Conservation (phyloP, 441 rosid species). For the Bruguiera hainesii region DNA sequence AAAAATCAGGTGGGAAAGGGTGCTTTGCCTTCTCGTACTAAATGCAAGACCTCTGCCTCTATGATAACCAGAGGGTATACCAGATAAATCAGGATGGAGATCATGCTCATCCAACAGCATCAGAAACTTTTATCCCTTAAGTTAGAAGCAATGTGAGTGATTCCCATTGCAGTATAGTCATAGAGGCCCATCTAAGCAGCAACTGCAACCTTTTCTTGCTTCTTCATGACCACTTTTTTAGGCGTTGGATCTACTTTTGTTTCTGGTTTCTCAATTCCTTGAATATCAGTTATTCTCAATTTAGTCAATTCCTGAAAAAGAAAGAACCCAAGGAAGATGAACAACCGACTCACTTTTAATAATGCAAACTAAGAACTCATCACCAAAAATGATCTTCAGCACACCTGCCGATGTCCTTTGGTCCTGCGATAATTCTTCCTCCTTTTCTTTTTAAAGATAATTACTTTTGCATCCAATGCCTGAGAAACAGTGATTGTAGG, state of each 20-base stretch:
- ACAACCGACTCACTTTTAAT: neutral
- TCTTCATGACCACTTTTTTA: conserved; percentile 31
- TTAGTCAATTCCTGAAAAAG: conserved; percentile 73
- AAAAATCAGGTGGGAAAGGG: too few species aligned
- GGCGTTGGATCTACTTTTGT: conserved; percentile 36
- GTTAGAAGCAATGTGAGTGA: conserved; percentile 3
- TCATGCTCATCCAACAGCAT: conserved; percentile 6
- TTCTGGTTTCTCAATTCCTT: conserved; percentile 81
- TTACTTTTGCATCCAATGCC: conserved; percentile 94
- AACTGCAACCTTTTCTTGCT: conserved; percentile 45
- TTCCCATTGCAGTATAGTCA: neutral
- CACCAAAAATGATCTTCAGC: conserved; percentile 10
- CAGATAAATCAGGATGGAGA: conserved; percentile 15
- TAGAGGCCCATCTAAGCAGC: conserved; percentile 39
- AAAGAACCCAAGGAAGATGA: conserved; percentile 13
- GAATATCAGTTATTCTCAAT: conserved; percentile 81
- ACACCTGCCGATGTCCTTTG: conserved; percentile 94
- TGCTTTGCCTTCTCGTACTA: too few species aligned
- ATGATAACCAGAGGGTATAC: conserved; percentile 22
- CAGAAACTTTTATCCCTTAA: conserved; percentile 9
- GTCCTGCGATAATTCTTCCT: conserved; percentile 90
- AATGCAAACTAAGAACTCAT: neutral
- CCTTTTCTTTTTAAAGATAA: conserved; percentile 91
- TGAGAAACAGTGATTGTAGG: conserved; percentile 22
- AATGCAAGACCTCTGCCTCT: conserved; percentile 12